Conservation (phyloP, 306 rosid genomes). For the Adenanthera pavonina region DNA sequence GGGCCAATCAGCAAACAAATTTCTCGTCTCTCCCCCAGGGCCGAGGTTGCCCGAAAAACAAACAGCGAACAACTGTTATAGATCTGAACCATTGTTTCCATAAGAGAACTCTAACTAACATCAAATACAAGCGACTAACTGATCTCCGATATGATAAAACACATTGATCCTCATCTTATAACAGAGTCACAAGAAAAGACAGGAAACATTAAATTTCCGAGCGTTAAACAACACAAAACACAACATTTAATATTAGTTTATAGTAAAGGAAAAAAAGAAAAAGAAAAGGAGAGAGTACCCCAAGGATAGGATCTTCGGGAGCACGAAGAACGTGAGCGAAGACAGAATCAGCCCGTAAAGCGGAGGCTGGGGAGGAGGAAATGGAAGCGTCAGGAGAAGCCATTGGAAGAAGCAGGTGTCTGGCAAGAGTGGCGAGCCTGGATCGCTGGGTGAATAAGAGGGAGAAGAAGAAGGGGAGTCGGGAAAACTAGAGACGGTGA, state of each 20-base stretch:
- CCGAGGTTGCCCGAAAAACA: background rate
- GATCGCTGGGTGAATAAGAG: constrained; percentile 57
- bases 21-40: background rate
- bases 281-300: constrained; percentile 53
- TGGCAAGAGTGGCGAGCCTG: constrained; percentile 59
- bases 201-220: background rate
- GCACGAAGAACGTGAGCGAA: constrained; percentile 84
- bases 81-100: background rate
- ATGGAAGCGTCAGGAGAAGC: constrained; percentile 44
- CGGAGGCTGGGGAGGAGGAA: constrained; percentile 50
- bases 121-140: background rate
- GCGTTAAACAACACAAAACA: background rate
- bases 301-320: constrained; percentile 98
- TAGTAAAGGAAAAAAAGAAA: background rate
- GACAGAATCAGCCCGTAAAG: constrained; percentile 57
- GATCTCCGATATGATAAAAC: background rate
- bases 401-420: constrained; percentile 59
- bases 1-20: background rate
- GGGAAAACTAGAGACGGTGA: constrained; percentile 15
- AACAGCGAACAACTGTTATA: background rate
- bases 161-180: background rate
- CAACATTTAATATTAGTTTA: background rate
- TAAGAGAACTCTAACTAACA: background rate
- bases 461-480: background rate
- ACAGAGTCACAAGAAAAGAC: background rate